Conservation (phyloP, 305 asterid species). For the Fraxinus angustifolia region DNA sequence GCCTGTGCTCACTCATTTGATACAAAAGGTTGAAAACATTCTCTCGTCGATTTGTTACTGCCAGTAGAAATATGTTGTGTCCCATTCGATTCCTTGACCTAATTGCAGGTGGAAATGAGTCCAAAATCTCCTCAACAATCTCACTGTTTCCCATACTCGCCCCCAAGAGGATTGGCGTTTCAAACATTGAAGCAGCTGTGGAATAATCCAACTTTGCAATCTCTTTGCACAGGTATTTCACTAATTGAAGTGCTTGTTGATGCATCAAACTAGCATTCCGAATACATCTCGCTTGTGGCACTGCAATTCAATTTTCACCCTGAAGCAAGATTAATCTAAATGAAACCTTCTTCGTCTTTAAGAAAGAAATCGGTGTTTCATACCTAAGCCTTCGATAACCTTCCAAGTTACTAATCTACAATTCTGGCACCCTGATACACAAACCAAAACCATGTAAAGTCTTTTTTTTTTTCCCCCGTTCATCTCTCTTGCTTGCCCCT, state of each 20-base stretch:
- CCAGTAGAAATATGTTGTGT: conserved; percentile 28
- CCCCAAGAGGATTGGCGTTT: conserved; percentile 21
- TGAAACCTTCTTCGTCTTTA: background rate
- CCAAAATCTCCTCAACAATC: conserved; percentile 29
- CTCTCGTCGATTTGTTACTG: conserved; percentile 29
- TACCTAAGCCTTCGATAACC: conserved; percentile 21
- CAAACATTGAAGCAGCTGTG: conserved; percentile 27
- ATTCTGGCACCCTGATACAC: conserved; percentile 20
- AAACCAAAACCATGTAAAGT: background rate
- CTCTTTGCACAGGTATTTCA: conserved; percentile 25
- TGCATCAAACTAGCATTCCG: conserved; percentile 21
- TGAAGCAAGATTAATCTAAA: background rate
- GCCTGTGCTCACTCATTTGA: conserved; percentile 32
- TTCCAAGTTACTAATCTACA: conserved; percentile 26
- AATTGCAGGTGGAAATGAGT: conserved; percentile 26
- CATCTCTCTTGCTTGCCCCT: background rate
- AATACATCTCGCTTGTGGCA: conserved; percentile 17
- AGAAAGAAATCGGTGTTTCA: background rate
- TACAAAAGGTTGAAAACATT: conserved; percentile 35
- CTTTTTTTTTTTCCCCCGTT: background rate
- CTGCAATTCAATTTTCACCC: conserved; percentile 7
- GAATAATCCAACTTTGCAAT: conserved; percentile 23
- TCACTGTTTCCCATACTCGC: conserved; percentile 27
- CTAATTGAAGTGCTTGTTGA: conserved; percentile 19
- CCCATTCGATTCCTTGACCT: conserved; percentile 20